Conservation (phyloP, 2,329 filamentous ascomycete species). For the Paraconiothyrium sp. region DNA sequence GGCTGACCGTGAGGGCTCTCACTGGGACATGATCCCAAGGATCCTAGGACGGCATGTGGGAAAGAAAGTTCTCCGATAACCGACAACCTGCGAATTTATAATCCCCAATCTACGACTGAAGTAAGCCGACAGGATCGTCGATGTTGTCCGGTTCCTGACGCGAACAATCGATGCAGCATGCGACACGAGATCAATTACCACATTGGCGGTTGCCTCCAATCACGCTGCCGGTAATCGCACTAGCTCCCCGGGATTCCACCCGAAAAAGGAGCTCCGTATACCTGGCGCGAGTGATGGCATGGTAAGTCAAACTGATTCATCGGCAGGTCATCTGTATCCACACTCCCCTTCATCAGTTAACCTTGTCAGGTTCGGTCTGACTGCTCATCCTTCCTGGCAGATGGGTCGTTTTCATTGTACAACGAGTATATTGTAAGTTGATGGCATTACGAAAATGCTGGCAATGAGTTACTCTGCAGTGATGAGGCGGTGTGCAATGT, state of each 20-base stretch:
- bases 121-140: background rate
- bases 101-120: background rate
- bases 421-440: background rate
- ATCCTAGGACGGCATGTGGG: too few relatives aligned
- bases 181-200: background rate
- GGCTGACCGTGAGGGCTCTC: background rate
- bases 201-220: background rate
- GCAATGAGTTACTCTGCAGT: background rate
- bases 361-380: background rate
- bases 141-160: background rate
- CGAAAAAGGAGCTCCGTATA: background rate
- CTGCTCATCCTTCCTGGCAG: background rate
- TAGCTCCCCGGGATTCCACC: background rate
- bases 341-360: background rate
- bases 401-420: too few relatives aligned
- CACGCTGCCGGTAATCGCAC: background rate
- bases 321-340: background rate
- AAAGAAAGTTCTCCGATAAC: background rate
- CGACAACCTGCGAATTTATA: background rate
- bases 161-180: background rate
- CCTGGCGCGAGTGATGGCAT: background rate
- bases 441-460: background rate
- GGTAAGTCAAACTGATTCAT: background rate
- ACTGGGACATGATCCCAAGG: too few relatives aligned
- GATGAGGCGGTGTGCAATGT: background rate